These are phyloP conservation scores for Ottelia alismoides DNA, from an alignment of 106 monocot genomes.

Conservation along the genomic window DNA sequence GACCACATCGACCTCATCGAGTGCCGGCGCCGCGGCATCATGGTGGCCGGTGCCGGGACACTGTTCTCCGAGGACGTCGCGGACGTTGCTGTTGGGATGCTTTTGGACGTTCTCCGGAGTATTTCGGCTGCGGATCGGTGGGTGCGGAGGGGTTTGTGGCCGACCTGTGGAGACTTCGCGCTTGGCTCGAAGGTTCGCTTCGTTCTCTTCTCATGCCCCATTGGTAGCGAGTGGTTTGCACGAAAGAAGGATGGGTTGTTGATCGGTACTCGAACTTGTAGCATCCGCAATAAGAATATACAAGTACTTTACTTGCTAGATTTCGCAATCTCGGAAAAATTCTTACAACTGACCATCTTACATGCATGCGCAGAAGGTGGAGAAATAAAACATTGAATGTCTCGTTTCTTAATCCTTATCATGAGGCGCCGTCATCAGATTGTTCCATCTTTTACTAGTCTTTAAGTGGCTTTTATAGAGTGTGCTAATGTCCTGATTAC, in stretches of 20 bases:
- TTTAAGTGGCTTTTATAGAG: too few species aligned
- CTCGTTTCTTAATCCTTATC: too few species aligned
- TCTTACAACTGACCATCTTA: not conserved
- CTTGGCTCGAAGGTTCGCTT: conserved; percentile 21
- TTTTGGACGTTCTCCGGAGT: conserved; percentile 23
- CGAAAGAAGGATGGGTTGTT: too few species aligned
- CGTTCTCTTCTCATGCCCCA: not conserved
- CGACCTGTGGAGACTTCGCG: not conserved
- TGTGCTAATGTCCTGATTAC: too few species aligned
- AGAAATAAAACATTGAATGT: not conserved
- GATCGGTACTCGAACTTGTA: too few species aligned
- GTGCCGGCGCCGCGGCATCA: conserved; percentile 21
- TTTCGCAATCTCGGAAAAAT: not conserved
- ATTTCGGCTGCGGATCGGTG: conserved; percentile 17
- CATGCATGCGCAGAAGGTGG: not conserved
- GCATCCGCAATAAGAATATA: not conserved
- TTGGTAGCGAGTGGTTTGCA: too few species aligned
- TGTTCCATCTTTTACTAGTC: too few species aligned
- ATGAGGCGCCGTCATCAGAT: too few species aligned
- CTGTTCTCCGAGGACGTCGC: conserved; percentile 19
- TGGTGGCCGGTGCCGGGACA: conserved; percentile 13
- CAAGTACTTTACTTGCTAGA: not conserved
- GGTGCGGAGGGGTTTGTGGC: conserved; percentile 16
- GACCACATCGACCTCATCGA: conserved; percentile 19
- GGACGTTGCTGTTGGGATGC: conserved; percentile 22